Percentiles rank a stretch among this genome's conserved stretches.
Conservation (phyloP, 1,284 basidiomycete genomes). For the Phellinidium pouzarii region DNA sequence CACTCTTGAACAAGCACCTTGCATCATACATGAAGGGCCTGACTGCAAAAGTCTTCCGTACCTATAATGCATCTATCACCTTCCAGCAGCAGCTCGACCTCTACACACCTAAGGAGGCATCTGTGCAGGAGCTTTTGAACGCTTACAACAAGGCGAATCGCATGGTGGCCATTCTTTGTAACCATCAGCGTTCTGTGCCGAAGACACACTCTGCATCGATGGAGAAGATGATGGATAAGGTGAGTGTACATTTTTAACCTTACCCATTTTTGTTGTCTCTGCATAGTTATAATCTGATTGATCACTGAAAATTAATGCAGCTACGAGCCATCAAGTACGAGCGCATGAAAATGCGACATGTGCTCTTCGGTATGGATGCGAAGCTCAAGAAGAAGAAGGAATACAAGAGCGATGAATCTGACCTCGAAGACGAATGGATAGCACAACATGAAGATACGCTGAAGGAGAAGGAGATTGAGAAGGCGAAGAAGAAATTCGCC, state of each 20-base stretch:
- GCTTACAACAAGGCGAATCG: conserved; percentile 95
- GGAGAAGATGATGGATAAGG: conserved; percentile 88
- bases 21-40: conserved; percentile 91
- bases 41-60: conserved; percentile 98
- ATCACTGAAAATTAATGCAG: conserved; percentile 28
- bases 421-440: conserved; percentile 90
- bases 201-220: conserved; percentile 90
- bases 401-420: conserved; percentile 80
- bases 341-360: conserved; percentile 84
- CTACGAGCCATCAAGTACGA: conserved; percentile 85
- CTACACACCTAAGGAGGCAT: conserved; percentile 63
- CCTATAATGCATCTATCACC: conserved; percentile 93
- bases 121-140: conserved; percentile 87
- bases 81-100: conserved; percentile 86
- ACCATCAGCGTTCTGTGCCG: conserved; percentile 91
- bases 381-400: conserved; percentile 80
- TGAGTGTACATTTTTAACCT: conserved; percentile 29
- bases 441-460: conserved; percentile 74
- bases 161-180: conserved; percentile 92
- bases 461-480: conserved; percentile 80
- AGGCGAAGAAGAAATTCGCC: conserved; percentile 80
- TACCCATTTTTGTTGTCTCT: background rate
- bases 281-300: too few relatives aligned
- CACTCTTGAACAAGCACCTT: conserved; percentile 83
- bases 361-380: conserved; percentile 66